phyloP scores from a whole-genome alignment of 306 rosid species.

The Gastrolobium bilobum region DNA sequence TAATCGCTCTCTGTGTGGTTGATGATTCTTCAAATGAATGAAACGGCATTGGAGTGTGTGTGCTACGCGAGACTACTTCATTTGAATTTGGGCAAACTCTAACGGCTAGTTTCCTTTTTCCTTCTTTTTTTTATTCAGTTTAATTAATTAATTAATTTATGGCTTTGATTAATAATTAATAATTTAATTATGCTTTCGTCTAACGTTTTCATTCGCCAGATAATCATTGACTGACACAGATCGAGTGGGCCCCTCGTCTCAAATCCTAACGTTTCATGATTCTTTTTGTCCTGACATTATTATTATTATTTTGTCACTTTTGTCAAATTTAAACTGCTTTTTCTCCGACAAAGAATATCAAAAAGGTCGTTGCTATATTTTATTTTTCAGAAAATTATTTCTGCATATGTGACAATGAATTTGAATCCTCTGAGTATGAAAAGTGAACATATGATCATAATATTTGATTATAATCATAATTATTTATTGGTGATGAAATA shows the following conservation, averaged over 20 bases:
- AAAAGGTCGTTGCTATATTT: constrained; percentile 22
- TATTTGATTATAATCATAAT: too few species aligned
- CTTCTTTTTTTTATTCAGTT: constrained; percentile 13
- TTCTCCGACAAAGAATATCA: constrained; percentile 40
- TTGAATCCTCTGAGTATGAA: too few species aligned
- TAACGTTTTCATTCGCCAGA: constrained; percentile 48
- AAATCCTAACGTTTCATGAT: constrained; percentile 61
- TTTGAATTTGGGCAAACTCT: constrained; percentile 64
- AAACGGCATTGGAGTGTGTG: constrained; percentile 45
- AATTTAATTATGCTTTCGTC: constrained; percentile 13
- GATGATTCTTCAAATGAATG: constrained; percentile 30
- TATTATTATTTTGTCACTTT: not conserved
- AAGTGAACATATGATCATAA: too few species aligned
- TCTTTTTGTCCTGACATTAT: not conserved
- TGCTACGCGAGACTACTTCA: constrained; percentile 39
- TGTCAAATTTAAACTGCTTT: constrained; percentile 2
- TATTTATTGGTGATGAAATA: too few species aligned
- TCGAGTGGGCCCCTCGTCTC: constrained; percentile 51
- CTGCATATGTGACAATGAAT: too few species aligned
- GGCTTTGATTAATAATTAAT: not conserved
- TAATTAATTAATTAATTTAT: constrained; percentile 9
- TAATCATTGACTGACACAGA: constrained; percentile 28
- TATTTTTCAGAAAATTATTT: not conserved
- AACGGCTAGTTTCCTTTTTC: constrained; percentile 86
- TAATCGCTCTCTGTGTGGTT: constrained; percentile 26